Percentiles rank a stretch among this genome's conserved stretches.
Conservation (phyloP, 2,329 filamentous ascomycete genomes). For the Talaromyces sp. region DNA sequence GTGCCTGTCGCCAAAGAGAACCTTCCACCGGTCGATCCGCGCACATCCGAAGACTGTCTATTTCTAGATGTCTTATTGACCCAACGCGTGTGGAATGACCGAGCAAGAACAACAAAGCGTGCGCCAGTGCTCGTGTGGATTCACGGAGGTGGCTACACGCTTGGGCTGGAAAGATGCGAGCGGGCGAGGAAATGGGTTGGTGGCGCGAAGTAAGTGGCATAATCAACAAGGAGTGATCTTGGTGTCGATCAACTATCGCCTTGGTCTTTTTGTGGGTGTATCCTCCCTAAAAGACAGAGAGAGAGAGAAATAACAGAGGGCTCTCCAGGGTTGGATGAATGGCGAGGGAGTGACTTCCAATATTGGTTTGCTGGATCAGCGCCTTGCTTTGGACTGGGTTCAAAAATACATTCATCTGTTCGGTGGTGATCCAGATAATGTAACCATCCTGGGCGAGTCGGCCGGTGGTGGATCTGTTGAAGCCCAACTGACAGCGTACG, state of each 20-base stretch:
- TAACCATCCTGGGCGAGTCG: conserved; percentile 49
- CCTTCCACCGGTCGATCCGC: conserved; percentile 41
- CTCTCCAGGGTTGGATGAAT: conserved; percentile 36
- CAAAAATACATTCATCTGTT: conserved; percentile 50
- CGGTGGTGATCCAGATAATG: conserved; percentile 48
- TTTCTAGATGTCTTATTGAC: conserved; percentile 32
- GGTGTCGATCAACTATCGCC: conserved; percentile 46
- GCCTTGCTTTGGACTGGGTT: conserved; percentile 54
- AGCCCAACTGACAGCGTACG: conserved; percentile 26
- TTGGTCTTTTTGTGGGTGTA: neutral
- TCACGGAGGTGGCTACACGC: conserved; percentile 44
- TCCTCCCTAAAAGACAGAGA: too few relatives aligned
- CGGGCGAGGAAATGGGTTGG: too few relatives aligned
- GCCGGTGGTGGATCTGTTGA: conserved; percentile 37
- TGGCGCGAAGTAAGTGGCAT: conserved; percentile 28
- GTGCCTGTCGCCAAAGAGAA: conserved; percentile 44
- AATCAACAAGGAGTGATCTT: conserved; percentile 35
- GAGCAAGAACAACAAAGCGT: conserved; percentile 8
- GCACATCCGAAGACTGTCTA: conserved; percentile 24
- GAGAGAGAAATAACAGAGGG: too few relatives aligned
- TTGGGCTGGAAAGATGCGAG: conserved; percentile 18
- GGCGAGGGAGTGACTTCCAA: conserved; percentile 43
- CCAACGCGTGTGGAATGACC: conserved; percentile 19
- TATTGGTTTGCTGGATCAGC: conserved; percentile 49
- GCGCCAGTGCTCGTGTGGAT: conserved; percentile 40